Evolutionary conservation across 495 filamentous ascomycete species (phyloP), one percentile per base, ranked within the genome.

Genomic region (Xylaria palmicola): DNA sequence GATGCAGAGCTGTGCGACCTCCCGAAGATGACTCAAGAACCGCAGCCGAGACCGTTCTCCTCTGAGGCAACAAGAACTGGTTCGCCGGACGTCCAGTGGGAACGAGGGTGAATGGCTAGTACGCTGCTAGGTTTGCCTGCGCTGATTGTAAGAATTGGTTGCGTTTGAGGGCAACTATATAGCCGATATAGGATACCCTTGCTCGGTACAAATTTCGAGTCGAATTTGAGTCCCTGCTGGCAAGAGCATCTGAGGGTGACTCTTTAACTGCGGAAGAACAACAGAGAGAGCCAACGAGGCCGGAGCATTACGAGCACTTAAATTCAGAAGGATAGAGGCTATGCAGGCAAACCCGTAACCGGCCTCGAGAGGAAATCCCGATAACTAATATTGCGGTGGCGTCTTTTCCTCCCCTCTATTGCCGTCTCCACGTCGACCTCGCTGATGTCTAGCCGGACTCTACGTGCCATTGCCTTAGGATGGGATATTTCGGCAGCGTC

Each of bases 21-120:
- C 69, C 69, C 69, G 69, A 67, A 43, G 49, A 71, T 69, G 64
- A 64, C 61, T 71, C 62, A 67, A 60, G 64, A 71, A 67, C 68
- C 58, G 64, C 66, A 63, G 66, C 60, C 64, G 54, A 58, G 51
- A 50, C 24, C 57, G 51, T 58, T 39, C 43, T 60, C 56, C 48
- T 53, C 34, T 51, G 24, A 52, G 56, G 45, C 26, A 58, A 40
- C 17, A 62, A 29, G 41, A 56, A 60, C 30, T 32, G 30, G 34
- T 53, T 57, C 57, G 34, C 40, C 36, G 57, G 29, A 30, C 19
- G 17, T 53, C 15, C 22, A 36, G 9, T 36, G 44, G 12, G 26
- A 30, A 40, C 26, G 50, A 62, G 45, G 19, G 51, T 45, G 34
- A 63, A 44, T 39, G 45, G 59, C 7, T 4, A 20, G 32, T 20